Evolutionary conservation across 2,329 filamentous ascomycete genomes (phyloP).

Genomic region (Penicillium nordicum): DNA sequence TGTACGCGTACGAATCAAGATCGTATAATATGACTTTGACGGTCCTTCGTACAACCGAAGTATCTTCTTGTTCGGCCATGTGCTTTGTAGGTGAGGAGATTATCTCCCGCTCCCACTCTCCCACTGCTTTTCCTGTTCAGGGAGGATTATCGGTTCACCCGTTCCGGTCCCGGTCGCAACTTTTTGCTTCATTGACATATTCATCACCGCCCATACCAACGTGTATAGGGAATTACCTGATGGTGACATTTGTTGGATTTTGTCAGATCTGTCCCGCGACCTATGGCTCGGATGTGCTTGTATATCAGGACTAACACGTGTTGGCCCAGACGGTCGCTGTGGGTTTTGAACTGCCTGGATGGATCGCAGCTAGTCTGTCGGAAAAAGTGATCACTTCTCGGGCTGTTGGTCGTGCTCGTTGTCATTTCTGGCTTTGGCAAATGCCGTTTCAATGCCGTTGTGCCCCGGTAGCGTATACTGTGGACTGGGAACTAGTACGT

Average conservation of each 20-base stretch:
- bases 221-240: not conserved
- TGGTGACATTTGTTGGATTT: not conserved
- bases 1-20: slow-evolving; percentile 10
- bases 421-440: no score
- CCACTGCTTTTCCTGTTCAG: not conserved
- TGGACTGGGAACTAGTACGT: no score
- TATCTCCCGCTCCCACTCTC: not conserved
- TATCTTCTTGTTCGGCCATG: not conserved
- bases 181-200: not conserved
- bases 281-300: not conserved
- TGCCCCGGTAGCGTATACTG: no score
- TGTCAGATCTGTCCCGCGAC: no score
- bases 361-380: no score
- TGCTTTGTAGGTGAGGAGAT: not conserved
- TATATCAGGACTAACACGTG: not conserved
- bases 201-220: not conserved
- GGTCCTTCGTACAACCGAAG: slow-evolving; percentile 1
- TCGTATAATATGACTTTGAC: not conserved
- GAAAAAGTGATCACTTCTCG: no score
- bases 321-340: no score
- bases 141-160: not conserved
- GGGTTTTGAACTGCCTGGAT: no score
- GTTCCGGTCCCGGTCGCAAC: not conserved
- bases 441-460: no score
- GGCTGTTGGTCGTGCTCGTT: no score